Evolutionary conservation across 2,329 filamentous ascomycete genomes (phyloP).

Genomic region (Chrysoporthe puriensis): DNA sequence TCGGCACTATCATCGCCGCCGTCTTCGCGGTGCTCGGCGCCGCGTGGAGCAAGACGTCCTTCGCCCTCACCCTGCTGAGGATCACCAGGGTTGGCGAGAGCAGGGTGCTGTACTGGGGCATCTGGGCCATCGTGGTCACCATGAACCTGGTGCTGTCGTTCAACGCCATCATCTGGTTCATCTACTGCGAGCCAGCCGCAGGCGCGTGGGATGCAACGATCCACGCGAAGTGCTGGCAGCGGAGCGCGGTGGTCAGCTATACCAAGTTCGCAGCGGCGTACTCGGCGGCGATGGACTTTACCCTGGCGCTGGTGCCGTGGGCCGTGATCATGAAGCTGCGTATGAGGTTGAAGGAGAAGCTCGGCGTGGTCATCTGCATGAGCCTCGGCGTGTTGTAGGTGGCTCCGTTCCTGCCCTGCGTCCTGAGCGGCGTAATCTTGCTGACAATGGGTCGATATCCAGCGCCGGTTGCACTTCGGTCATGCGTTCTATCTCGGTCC

Average conservation of each 20-base stretch:
- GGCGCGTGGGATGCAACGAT: conserved; percentile 36
- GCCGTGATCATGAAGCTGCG: conserved; percentile 44
- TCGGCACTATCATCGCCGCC: conserved; percentile 29
- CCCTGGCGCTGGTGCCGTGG: conserved; percentile 46
- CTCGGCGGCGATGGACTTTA: conserved; percentile 44
- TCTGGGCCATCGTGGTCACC: conserved; percentile 38
- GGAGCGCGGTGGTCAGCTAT: conserved; percentile 36
- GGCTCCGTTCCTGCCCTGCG: background rate
- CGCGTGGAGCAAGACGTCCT: conserved; percentile 40
- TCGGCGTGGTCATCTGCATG: conserved; percentile 47
- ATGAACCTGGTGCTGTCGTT: conserved; percentile 35
- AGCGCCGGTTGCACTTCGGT: conserved; percentile 40
- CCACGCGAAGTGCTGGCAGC: conserved; percentile 39
- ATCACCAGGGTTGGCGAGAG: conserved; percentile 31
- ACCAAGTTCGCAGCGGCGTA: conserved; percentile 40
- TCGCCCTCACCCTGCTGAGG: conserved; percentile 39
- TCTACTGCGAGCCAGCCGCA: conserved; percentile 37
- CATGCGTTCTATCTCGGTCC: conserved; percentile 27
- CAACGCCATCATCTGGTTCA: conserved; percentile 37
- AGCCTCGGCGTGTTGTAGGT: conserved; percentile 47
- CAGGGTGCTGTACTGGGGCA: conserved; percentile 31
- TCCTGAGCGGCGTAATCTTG: background rate
- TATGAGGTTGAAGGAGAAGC: conserved; percentile 46
- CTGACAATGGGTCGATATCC: conserved; percentile 17
- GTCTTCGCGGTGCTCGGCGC: conserved; percentile 36